These are phyloP conservation scores for Arabidopsis suecica DNA, from an alignment of 345 rosid genomes.

Conservation along the genomic window DNA sequence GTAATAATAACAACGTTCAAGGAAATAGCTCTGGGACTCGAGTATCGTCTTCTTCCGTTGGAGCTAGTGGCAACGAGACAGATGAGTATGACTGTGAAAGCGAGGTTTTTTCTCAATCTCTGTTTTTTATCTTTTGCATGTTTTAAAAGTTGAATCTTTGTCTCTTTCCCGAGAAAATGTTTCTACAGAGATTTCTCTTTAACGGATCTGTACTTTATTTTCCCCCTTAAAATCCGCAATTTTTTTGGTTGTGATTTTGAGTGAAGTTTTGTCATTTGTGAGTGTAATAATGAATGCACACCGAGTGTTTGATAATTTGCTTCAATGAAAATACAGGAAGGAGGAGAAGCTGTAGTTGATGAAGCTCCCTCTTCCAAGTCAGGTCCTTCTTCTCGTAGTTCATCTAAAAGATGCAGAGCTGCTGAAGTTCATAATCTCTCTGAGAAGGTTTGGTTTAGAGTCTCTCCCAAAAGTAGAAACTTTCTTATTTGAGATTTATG, in stretches of 20 bases:
- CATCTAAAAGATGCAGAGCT: constrained; percentile 92
- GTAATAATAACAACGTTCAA: constrained; percentile 37
- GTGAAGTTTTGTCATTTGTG: background rate
- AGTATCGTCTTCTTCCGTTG: constrained; percentile 57
- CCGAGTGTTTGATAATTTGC: background rate
- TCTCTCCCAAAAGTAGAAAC: background rate
- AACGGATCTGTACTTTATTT: constrained; percentile 36
- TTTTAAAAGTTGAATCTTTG: background rate
- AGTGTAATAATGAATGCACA: background rate
- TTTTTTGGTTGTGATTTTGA: background rate
- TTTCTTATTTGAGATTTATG: background rate
- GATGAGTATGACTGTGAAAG: constrained; percentile 81
- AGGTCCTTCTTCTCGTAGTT: constrained; percentile 56
- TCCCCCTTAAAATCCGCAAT: background rate
- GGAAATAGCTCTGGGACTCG: constrained; percentile 42
- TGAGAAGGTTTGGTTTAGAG: constrained; percentile 66
- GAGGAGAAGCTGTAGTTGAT: constrained; percentile 63
- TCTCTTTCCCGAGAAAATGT: constrained; percentile 28
- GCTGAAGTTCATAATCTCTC: constrained; percentile 97
- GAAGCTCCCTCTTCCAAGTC: constrained; percentile 50
- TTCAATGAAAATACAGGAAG: constrained; percentile 55
- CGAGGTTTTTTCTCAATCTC: constrained; percentile 55
- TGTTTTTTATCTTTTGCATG: constrained; percentile 17
- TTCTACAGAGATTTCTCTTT: constrained; percentile 11
- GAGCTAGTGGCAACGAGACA: constrained; percentile 62